Base-by-base conservation (phyloP, 2,329 filamentous ascomycete species). In the Aureobasidium pullulans region DNA sequence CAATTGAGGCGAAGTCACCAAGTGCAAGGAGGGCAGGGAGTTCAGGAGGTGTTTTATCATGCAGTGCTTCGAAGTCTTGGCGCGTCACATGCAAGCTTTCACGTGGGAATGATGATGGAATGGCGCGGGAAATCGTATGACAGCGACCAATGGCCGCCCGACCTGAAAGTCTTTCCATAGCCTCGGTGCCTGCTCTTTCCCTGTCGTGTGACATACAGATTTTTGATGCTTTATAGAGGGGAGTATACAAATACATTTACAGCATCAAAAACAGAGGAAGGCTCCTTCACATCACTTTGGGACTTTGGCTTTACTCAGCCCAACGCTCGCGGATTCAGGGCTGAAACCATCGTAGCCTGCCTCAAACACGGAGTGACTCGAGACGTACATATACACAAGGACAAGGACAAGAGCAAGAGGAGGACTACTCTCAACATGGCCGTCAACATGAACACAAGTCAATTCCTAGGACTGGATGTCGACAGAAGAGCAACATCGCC, bases 91-190 rank as follows among this genome's bases (percentile, higher is more conserved):
- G 53, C 31, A 39, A 37, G 53, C 40, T 32, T 46, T 37, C 53
- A 57, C 42, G 32, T 57, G 53, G 31, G 23, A 46, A 47, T 19
- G 23, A 57, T 57, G 53, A 47, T 47, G 53, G 34, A 46, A 57
- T 57, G 53, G 53, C 42, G 42, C 19, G 32, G 16, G 32, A 47
- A 47, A 47, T 57, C 53, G 39, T 47, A 57, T 43, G 53, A 57
- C 42, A 47, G 42, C 53, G 11, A 57, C 53, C 40, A 57, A 57
- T 57, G 42, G 53, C 52, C 29, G 28, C 9, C 3, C 19, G 13
- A 9, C 19, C 39, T 32, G n/a, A 53, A 57, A 47, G 42, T 19
- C 42, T 47, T 39, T 46, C 52, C 50, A 43, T 40, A 32, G 52
- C 52, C 52, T 56, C 52, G 52, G 52, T 16, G 39, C 23, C 23